Percentiles rank a stretch among this genome's conserved stretches.
Conservation (phyloP, 768 basidiomycete genomes). For the Tubosaeta sp. region DNA sequence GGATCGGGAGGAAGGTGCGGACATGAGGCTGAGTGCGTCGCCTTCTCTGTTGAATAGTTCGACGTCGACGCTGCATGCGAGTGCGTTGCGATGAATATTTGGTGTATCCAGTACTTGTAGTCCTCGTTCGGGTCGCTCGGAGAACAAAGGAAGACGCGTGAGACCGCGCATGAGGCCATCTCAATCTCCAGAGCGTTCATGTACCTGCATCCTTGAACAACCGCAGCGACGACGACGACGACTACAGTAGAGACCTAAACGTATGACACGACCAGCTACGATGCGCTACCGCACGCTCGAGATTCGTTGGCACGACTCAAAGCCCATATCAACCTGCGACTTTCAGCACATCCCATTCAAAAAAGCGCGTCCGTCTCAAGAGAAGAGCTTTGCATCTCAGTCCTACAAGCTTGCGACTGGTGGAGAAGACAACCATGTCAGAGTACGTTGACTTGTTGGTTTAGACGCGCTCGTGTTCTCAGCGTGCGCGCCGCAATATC, state of each 20-base stretch:
- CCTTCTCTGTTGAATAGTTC: conserved; percentile 20
- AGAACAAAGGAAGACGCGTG: conserved; percentile 20
- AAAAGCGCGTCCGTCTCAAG: conserved; percentile 66
- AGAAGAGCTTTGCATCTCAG: conserved; percentile 57
- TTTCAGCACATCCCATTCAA: conserved; percentile 85
- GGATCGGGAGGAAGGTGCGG: conserved; percentile 31
- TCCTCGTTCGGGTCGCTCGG: conserved; percentile 1
- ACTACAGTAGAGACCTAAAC: not conserved
- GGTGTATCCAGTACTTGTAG: conserved; percentile 4
- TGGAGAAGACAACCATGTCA: conserved; percentile 95
- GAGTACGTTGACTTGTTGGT: conserved; percentile 54
- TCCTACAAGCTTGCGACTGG: conserved; percentile 91
- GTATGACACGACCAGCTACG: conserved; percentile 7
- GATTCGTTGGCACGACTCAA: conserved; percentile 95
- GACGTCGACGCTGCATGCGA: conserved; percentile 26
- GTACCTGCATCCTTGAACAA: conserved; percentile 11
- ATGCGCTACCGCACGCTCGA: conserved; percentile 91
- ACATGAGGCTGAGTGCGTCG: conserved; percentile 16
- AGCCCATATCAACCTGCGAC: conserved; percentile 95
- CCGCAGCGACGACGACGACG: conserved; percentile 10
- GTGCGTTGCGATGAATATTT: conserved; percentile 6
- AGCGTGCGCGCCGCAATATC: conserved; percentile 4
- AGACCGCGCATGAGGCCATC: conserved; percentile 13
- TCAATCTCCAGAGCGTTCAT: conserved; percentile 7
- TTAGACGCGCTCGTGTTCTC: conserved; percentile 11